Conservation (phyloP, 1,139 yeast genomes). For the Maudiozyma humilis region DNA sequence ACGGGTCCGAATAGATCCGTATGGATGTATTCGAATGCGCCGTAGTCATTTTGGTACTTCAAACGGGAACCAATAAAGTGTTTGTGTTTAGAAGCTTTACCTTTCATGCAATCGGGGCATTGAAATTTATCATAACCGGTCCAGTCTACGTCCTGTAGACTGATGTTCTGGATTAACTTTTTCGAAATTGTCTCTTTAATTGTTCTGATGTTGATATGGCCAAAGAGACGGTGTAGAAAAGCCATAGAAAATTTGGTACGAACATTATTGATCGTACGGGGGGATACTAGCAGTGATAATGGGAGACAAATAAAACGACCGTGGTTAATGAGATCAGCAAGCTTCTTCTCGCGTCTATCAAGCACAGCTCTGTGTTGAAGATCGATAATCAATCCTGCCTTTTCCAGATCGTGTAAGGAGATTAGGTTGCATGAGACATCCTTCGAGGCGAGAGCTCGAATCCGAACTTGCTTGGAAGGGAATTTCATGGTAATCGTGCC, state of each 20-base stretch:
- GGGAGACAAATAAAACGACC: slow-evolving; percentile 1
- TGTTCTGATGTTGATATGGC: slow-evolving; percentile 2
- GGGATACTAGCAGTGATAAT: background rate
- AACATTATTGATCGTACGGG: background rate
- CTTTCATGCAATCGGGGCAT: slow-evolving; percentile 9
- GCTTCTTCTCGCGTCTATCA: background rate
- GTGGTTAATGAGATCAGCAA: background rate
- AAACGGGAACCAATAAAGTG: slow-evolving; percentile 8
- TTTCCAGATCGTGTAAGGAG: background rate
- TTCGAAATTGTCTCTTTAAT: background rate
- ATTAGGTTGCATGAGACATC: background rate
- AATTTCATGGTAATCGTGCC: background rate
- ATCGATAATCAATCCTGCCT: slow-evolving; percentile 3
- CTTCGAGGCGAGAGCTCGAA: background rate
- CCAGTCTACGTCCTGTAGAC: slow-evolving; percentile 1
- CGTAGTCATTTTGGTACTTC: slow-evolving; percentile 6
- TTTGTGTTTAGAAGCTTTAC: slow-evolving; percentile 7
- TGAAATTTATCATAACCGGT: slow-evolving; percentile 5
- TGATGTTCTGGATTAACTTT: background rate
- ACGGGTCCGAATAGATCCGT: slow-evolving; percentile 12
- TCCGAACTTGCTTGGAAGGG: background rate
- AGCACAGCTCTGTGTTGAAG: background rate
- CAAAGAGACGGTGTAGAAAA: slow-evolving; percentile 3
- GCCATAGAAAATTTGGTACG: slow-evolving; percentile 1
- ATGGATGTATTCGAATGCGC: slow-evolving; percentile 8